Percentiles rank a stretch among this genome's conserved stretches.
phyloP scores from a whole-genome alignment of 2,329 filamentous ascomycete genomes.

The Fusarium agapanthi region DNA sequence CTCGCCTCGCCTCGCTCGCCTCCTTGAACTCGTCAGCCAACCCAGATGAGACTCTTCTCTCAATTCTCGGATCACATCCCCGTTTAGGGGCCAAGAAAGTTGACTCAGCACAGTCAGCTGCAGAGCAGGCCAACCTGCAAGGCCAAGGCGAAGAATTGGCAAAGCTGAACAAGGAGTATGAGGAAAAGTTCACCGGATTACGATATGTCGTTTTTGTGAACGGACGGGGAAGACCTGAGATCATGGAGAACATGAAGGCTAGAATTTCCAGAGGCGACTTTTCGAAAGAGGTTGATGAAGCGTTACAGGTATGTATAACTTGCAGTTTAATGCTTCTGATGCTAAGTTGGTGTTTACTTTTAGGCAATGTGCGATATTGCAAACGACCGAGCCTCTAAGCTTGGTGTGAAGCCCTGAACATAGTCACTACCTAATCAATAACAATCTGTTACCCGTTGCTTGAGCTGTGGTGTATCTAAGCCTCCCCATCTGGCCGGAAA shows the following conservation, averaged over 20 bases:
- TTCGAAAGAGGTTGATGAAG: constrained; percentile 73
- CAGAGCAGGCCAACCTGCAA: constrained; percentile 82
- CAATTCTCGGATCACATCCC: constrained; percentile 83
- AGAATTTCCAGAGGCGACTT: constrained; percentile 76
- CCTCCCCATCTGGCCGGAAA: not conserved
- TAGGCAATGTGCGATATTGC: constrained; percentile 93
- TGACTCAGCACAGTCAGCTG: constrained; percentile 81
- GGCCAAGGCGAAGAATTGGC: constrained; percentile 68
- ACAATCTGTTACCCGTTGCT: not conserved
- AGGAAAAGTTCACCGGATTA: constrained; percentile 80
- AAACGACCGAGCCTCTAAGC: constrained; percentile 70
- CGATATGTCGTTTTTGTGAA: constrained; percentile 94
- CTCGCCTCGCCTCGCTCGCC: constrained; percentile 68
- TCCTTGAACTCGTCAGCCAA: constrained; percentile 59
- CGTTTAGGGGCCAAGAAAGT: constrained; percentile 83
- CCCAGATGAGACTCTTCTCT: constrained; percentile 64
- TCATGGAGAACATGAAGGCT: constrained; percentile 83
- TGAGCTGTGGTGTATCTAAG: constrained; percentile 6
- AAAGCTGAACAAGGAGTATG: constrained; percentile 79
- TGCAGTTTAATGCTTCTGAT: not conserved
- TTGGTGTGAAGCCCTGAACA: constrained; percentile 16
- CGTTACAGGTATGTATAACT: constrained; percentile 69
- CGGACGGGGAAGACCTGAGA: constrained; percentile 73
- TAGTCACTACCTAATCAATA: not conserved
- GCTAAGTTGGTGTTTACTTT: constrained; percentile 15